Percentiles rank a stretch among this genome's conserved stretches.
Evolutionary conservation across 805 yeast genomes (phyloP).

Genomic region (Starmerella vitae): DNA sequence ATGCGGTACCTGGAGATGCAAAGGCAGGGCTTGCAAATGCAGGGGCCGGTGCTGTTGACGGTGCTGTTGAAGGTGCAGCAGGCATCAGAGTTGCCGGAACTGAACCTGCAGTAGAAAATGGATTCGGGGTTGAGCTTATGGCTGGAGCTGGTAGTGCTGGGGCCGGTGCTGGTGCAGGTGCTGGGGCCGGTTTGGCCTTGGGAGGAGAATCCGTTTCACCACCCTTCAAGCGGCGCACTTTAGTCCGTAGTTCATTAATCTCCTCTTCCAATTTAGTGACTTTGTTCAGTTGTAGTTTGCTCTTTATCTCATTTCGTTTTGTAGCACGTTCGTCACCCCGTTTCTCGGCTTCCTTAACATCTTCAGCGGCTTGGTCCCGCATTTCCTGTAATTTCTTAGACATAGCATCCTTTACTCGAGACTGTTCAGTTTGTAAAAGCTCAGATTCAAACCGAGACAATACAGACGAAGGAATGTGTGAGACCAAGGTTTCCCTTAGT

Average conservation of each 20-base stretch:
- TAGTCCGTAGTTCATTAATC: slow-evolving; percentile 11
- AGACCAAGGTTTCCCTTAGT: slow-evolving; percentile 5
- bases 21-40: too few relatives aligned
- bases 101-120: too few relatives aligned
- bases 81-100: too few relatives aligned
- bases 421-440: slow-evolving; percentile 14
- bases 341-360: slow-evolving; percentile 7
- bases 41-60: too few relatives aligned
- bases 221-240: slow-evolving; percentile 19
- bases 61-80: too few relatives aligned
- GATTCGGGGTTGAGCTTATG: too few relatives aligned
- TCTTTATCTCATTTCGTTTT: slow-evolving; percentile 19
- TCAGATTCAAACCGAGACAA: slow-evolving; percentile 9
- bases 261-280: slow-evolving; percentile 31
- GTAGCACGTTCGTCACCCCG: slow-evolving; percentile 8
- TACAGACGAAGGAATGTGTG: slow-evolving; percentile 3
- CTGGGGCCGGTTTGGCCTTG: background rate
- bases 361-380: slow-evolving; percentile 1
- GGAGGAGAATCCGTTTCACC: slow-evolving; percentile 7
- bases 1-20: too few relatives aligned
- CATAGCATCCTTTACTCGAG: slow-evolving; percentile 15
- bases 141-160: too few relatives aligned
- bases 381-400: slow-evolving; percentile 9
- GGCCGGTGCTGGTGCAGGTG: background rate
- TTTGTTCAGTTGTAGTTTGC: slow-evolving; percentile 39